Evolutionary conservation across 2,329 filamentous ascomycete species (phyloP), one percentile per base, ranked within the genome.

Genomic region (Grosmannia huntii): DNA sequence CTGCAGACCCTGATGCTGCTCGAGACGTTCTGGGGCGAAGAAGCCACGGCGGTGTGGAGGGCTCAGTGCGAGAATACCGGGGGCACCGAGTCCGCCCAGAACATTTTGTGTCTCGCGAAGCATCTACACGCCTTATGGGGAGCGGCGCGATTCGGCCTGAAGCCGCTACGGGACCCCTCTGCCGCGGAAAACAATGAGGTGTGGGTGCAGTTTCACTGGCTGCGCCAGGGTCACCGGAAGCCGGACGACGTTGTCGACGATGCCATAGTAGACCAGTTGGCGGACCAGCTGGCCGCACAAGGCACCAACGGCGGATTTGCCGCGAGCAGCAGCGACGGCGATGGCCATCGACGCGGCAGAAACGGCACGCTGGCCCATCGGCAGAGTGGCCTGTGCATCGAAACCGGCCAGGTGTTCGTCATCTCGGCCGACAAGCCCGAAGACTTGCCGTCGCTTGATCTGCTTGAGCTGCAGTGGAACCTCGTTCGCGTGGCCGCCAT

Each of bases 141-240:
- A 3, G 19, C 50, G 2, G 51, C 51, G 1, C 56, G 51, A 1
- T 58, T 58, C 9, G 51, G 50, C 10, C 19, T 58, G n/a, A 58
- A 58, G 56, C 56, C 56, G 9, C 27, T 54, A 19, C 50, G 56
- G 19, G 38, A 48, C 14, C 23, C 49, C 12, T 19, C 11, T 38
- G 28, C 56, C 1, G 50, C 21, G 4, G 56, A 48, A n/a, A 36
- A 49, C 25, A 54, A 54, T 21, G 51, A 54, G 23, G 56, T 58
- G 4, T 54, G 51, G 51, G n/a, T 58, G 9, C 56, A 58, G 27
- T 57, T 57, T 16, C 49, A 57, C 28, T 58, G 51, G 56, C 56
- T 58, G 49, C 50, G 31, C 25, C 36, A 53, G 25, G 23, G 1
- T 14, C 11, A 11, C 7, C 11, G 4, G 10, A 25, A 50, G 23